These are phyloP conservation scores for Myriosclerotinia scirpicola DNA, from an alignment of 2,329 filamentous ascomycete species.

Conservation along the genomic window DNA sequence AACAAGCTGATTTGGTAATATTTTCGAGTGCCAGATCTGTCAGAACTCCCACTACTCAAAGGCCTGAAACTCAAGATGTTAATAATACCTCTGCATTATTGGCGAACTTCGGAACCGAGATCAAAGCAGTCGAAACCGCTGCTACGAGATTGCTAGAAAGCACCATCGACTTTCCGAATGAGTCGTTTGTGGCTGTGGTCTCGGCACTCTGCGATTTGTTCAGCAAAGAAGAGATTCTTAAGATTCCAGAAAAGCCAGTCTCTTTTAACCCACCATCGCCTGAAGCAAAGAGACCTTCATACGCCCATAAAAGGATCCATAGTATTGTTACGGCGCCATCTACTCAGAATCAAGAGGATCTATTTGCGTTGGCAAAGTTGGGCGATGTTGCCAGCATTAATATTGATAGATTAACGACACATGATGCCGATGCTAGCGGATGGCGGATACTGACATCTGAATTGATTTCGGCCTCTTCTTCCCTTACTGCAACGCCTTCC, in stretches of 20 bases:
- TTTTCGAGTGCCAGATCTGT: constrained; percentile 55
- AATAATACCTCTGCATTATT: constrained; percentile 45
- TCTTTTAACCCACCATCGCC: constrained; percentile 32
- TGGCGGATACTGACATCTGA: constrained; percentile 68
- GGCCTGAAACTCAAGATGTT: constrained; percentile 48
- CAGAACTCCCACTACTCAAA: constrained; percentile 50
- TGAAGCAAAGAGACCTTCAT: constrained; percentile 33
- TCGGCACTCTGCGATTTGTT: constrained; percentile 73
- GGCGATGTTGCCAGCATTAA: constrained; percentile 74
- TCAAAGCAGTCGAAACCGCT: constrained; percentile 84
- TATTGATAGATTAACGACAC: constrained; percentile 69
- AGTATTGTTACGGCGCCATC: constrained; percentile 50
- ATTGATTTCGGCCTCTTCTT: constrained; percentile 53
- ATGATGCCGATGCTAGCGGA: constrained; percentile 66
- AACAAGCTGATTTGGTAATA: constrained; percentile 88
- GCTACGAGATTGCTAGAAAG: constrained; percentile 86
- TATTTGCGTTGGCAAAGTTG: constrained; percentile 71
- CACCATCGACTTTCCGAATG: constrained; percentile 84
- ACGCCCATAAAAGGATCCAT: constrained; percentile 42
- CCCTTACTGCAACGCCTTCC: constrained; percentile 48
- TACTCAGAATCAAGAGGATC: constrained; percentile 59
- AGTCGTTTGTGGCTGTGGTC: constrained; percentile 76
- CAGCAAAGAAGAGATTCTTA: constrained; percentile 40
- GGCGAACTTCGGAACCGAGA: constrained; percentile 73
- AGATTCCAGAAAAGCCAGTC: constrained; percentile 33